phyloP scores from a whole-genome alignment of 148 eudicot genomes.

The Rhododendron williamsianum region DNA sequence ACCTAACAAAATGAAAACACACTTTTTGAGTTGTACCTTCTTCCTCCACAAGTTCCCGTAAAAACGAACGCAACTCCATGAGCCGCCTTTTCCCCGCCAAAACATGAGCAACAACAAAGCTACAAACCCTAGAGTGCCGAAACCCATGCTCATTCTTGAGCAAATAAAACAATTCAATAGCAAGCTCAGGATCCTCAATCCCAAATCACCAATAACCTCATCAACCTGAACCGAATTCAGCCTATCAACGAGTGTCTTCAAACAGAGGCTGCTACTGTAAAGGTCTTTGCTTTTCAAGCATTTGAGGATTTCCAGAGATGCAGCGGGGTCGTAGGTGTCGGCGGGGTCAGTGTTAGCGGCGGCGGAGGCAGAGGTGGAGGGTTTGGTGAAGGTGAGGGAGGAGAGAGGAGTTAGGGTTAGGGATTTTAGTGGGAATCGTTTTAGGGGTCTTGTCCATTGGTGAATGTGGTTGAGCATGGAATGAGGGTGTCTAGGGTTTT shows the following conservation, averaged over 20 bases:
- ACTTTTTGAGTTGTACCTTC: slow-evolving; percentile 38
- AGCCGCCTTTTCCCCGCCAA: slow-evolving; percentile 37
- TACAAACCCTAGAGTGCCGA: slow-evolving; percentile 35
- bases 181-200: slow-evolving; percentile 24
- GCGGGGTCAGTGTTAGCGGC: slow-evolving; percentile 8
- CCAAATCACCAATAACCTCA: slow-evolving; percentile 29
- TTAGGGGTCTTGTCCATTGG: slow-evolving; percentile 15
- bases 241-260: slow-evolving; percentile 12
- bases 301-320: slow-evolving; percentile 16
- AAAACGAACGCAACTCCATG: slow-evolving; percentile 30
- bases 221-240: slow-evolving; percentile 30
- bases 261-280: slow-evolving; percentile 11
- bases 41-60: slow-evolving; percentile 30
- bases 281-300: slow-evolving; percentile 17
- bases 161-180: slow-evolving; percentile 33
- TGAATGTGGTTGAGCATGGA: slow-evolving; percentile 39
- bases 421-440: slow-evolving; percentile 13
- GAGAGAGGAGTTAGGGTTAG: slow-evolving; percentile 5
- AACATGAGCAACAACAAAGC: slow-evolving; percentile 50
- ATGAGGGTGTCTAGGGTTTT: slow-evolving; percentile 7
- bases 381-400: slow-evolving; percentile 19
- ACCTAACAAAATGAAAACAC: not conserved
- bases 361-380: slow-evolving; percentile 17
- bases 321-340: not conserved
- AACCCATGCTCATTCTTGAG: slow-evolving; percentile 45